Percentiles rank a stretch among this genome's conserved stretches.
These are phyloP conservation scores for Diplodia seriata DNA, from an alignment of 2,329 filamentous ascomycete genomes.

Conservation along the genomic window DNA sequence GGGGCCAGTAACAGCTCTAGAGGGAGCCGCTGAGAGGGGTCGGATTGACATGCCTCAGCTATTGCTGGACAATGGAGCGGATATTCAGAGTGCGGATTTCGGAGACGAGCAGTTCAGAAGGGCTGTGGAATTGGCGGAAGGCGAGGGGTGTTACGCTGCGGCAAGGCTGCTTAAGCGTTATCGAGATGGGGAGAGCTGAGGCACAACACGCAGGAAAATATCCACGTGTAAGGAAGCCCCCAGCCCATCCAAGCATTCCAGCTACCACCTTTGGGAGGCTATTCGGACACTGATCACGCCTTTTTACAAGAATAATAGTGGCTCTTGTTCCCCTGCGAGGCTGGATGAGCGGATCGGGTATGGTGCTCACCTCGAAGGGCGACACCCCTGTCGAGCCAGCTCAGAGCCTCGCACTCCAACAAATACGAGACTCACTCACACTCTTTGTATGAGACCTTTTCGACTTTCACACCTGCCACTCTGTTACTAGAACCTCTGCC, in stretches of 20 bases:
- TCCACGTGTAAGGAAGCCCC: no score
- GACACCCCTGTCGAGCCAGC: conserved; percentile 5
- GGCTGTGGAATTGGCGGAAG: neutral
- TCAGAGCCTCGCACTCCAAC: neutral
- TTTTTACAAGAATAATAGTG: neutral
- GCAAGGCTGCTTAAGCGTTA: neutral
- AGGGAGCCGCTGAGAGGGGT: conserved; percentile 42
- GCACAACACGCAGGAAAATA: neutral
- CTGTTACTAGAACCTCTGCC: neutral
- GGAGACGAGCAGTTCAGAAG: neutral
- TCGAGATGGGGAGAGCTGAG: neutral
- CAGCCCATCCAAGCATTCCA: no score
- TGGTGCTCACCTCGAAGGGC: conserved; percentile 10
- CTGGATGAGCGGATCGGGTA: neutral
- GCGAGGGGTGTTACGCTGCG: neutral
- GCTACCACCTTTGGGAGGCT: neutral
- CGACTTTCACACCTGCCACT: neutral
- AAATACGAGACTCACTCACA: neutral
- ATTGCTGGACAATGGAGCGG: conserved; percentile 39
- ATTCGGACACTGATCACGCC: neutral
- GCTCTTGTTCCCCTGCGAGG: neutral
- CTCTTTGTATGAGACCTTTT: neutral
- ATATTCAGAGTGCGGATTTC: neutral
- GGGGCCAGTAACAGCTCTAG: conserved; percentile 38
- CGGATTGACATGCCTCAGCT: conserved; percentile 42